Evolutionary conservation across 768 basidiomycete genomes (phyloP).

Genomic region (Gloeostereum incarnatum): DNA sequence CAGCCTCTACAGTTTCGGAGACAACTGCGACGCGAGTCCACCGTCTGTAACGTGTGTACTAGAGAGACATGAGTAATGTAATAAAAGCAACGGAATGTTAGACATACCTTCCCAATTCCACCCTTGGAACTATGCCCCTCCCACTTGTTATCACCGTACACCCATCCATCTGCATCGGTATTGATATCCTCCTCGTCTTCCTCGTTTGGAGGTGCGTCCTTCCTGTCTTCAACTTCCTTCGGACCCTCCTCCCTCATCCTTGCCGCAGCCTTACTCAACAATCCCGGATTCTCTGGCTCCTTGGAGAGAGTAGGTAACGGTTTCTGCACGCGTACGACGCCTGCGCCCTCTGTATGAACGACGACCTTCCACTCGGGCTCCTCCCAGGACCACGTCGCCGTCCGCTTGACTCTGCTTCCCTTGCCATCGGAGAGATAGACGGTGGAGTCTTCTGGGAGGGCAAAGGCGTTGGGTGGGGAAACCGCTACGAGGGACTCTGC

Average conservation of each 20-base stretch:
- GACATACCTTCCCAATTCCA: constrained; percentile 72
- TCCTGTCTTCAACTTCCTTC: constrained; percentile 15
- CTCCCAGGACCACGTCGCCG: constrained; percentile 83
- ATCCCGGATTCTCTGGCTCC: constrained; percentile 32
- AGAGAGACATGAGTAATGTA: constrained; percentile 4
- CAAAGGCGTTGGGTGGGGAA: constrained; percentile 60
- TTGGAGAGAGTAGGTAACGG: constrained; percentile 44
- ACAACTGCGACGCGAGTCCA: constrained; percentile 84
- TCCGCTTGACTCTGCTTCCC: constrained; percentile 49
- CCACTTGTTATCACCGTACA: constrained; percentile 96
- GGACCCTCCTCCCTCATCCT: constrained; percentile 27
- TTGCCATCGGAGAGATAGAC: constrained; percentile 43
- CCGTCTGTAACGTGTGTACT: constrained; percentile 80
- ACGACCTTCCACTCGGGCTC: constrained; percentile 87
- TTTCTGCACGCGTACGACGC: constrained; percentile 46
- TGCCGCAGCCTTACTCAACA: constrained; percentile 48
- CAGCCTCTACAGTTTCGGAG: constrained; percentile 58
- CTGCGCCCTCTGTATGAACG: constrained; percentile 45
- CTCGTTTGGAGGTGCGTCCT: constrained; percentile 28
- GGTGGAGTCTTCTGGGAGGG: constrained; percentile 54
- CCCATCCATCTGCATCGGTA: constrained; percentile 88
- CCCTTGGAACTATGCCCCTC: constrained; percentile 66
- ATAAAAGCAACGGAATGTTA: neutral
- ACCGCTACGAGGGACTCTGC: constrained; percentile 47
- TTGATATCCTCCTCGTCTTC: constrained; percentile 41